phyloP scores from a whole-genome alignment of 2,329 filamentous ascomycete species.

The Venturia effusa region DNA sequence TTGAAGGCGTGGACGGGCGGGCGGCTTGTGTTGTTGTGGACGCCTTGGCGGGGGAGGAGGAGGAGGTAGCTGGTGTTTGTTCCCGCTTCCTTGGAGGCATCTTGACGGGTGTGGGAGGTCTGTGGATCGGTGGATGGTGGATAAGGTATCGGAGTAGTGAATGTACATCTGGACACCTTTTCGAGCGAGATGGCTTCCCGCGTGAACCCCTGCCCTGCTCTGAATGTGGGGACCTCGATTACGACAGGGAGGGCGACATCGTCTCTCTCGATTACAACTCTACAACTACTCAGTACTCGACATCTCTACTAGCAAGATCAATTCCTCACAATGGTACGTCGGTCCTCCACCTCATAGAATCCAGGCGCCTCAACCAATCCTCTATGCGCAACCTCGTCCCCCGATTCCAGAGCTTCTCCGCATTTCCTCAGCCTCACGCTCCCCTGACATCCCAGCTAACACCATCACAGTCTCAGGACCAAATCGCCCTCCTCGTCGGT shows the following conservation, averaged over 20 bases:
- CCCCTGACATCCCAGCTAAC: not conserved
- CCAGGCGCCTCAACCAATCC: constrained; percentile 3
- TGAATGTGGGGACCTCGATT: not conserved
- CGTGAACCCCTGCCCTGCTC: not conserved
- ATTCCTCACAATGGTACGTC: too few species aligned
- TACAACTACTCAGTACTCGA: not conserved
- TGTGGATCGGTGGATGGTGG: not conserved
- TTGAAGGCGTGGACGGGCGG: constrained; percentile 13
- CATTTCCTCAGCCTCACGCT: constrained; percentile 7
- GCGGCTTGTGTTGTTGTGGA: constrained; percentile 18
- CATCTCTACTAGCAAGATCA: not conserved
- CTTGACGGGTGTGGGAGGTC: not conserved
- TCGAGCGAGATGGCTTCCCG: not conserved
- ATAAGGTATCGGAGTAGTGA: too few species aligned
- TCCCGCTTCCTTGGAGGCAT: constrained; percentile 22
- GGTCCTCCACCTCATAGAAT: too few species aligned
- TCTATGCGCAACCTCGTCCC: constrained; percentile 23
- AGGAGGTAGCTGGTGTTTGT: constrained; percentile 8
- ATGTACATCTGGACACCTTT: not conserved
- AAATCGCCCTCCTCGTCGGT: constrained; percentile 67
- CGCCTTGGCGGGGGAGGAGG: not conserved
- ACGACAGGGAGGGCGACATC: not conserved
- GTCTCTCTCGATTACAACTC: not conserved
- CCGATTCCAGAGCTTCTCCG: not conserved
- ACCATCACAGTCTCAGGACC: constrained; percentile 32